Conservation (phyloP, 2,329 filamentous ascomycete species). For the Leptographium galeiforme region DNA sequence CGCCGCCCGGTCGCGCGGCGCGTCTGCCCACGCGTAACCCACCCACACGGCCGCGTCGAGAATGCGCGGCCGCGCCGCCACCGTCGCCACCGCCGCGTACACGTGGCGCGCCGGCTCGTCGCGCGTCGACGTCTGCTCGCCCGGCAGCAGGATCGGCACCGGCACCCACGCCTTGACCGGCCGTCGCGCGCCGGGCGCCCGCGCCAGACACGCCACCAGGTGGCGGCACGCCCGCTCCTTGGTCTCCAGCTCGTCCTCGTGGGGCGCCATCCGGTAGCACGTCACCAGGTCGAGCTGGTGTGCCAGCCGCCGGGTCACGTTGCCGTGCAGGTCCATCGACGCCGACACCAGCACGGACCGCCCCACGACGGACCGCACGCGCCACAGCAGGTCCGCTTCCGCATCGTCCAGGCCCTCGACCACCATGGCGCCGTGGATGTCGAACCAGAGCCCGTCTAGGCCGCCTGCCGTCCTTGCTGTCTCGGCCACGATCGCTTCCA, state of each 20-base stretch:
- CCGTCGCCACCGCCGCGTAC: constrained; percentile 30
- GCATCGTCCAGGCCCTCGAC: constrained; percentile 34
- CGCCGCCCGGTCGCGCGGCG: constrained; percentile 34
- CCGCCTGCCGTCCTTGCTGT: constrained; percentile 1
- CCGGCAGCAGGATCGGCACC: constrained; percentile 36
- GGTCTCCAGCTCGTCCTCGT: constrained; percentile 35
- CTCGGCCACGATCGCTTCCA: constrained; percentile 21
- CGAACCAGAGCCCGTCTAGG: constrained; percentile 38
- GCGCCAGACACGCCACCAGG: constrained; percentile 25
- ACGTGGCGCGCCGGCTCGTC: constrained; percentile 36
- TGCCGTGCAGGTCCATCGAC: constrained; percentile 43
- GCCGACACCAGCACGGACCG: constrained; percentile 33
- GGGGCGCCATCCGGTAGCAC: constrained; percentile 38
- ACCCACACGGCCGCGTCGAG: constrained; percentile 42
- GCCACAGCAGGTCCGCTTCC: constrained; percentile 32
- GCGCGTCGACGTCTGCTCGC: constrained; percentile 41
- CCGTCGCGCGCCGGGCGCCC: constrained; percentile 10
- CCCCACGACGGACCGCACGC: constrained; percentile 31
- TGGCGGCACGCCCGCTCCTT: constrained; percentile 37
- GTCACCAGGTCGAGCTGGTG: constrained; percentile 38
- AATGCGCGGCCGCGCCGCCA: constrained; percentile 26
- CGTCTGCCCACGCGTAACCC: constrained; percentile 42
- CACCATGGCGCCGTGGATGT: constrained; percentile 43
- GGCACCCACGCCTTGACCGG: constrained; percentile 40
- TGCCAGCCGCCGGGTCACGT: constrained; percentile 33